A percentile compares a stretch with the other conserved stretches of the same genome.
Evolutionary conservation across 2,329 filamentous ascomycete species (phyloP).

Genomic region (Sarocladium oryzae): DNA sequence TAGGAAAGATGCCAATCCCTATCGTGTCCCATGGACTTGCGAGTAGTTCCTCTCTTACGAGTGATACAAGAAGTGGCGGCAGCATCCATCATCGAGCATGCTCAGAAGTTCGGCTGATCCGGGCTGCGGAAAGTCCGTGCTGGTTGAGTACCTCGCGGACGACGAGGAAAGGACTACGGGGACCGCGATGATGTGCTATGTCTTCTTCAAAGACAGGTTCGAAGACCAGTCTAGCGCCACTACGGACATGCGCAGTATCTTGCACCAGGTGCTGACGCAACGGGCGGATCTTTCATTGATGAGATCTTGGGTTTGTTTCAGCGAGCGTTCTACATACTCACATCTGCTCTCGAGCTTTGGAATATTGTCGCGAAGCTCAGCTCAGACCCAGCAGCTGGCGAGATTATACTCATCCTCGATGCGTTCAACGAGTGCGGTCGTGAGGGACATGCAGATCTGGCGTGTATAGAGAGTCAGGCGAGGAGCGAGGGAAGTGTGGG

Average conservation of each 20-base stretch:
- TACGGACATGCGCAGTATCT: constrained; percentile 26
- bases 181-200: constrained; percentile 25
- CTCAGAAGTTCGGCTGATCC: constrained; percentile 31
- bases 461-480: no score
- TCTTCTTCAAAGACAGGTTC: constrained; percentile 36
- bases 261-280: constrained; percentile 30
- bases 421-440: constrained; percentile 32
- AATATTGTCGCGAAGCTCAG: constrained; percentile 17
- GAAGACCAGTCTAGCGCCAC: constrained; percentile 24
- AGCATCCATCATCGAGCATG: constrained; percentile 16
- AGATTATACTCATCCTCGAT: constrained; percentile 31
- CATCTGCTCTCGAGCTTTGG: constrained; percentile 26
- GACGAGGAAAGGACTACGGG: constrained; percentile 13
- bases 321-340: constrained; percentile 13
- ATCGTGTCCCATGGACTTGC: constrained; percentile 15
- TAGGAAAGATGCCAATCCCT: constrained; percentile 25
- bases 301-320: constrained; percentile 18
- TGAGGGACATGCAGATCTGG: constrained; percentile 5
- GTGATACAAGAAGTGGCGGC: constrained; percentile 15
- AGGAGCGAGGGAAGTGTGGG: no score
- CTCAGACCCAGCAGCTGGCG: constrained; percentile 11
- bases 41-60: constrained; percentile 16
- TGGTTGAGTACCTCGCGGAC: constrained; percentile 26
- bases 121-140: constrained; percentile 32
- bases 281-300: constrained; percentile 18